Base-by-base conservation (phyloP, 371 early-diverging fungal genomes). In the Mortierella sp. region DNA sequence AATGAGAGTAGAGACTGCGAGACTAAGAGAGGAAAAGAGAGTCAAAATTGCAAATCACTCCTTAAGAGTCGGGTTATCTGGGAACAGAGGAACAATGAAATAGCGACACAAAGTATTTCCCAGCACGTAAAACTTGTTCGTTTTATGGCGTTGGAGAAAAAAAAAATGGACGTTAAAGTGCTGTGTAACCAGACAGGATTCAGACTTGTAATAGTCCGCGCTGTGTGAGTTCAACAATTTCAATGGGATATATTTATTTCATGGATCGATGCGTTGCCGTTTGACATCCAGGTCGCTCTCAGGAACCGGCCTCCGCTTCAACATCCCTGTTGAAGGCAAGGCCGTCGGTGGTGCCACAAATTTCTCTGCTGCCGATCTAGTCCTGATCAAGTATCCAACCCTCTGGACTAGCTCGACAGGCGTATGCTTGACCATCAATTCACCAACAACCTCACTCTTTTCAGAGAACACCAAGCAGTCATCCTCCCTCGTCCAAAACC, bases 401-500 rank as follows among this genome's bases (percentile, higher is more conserved):
- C 72, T 50, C 14, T 21, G 49, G 4, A 61, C 32, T 9, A 66
- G 34, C 17, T 66, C 72, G 0, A 49, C 44, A 3, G 51, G 21
- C 9, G 72, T 53, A 47, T 62, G 57, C 7, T 32, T 56, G 31
- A 34, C 31, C 12, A 56, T 32, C 27, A 73, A 17, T 2, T 39
- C 50, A 3, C 26, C 49, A 11, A 59, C 55, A 24, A 59, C 59
- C 15, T 51, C 64, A 0, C 48, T 55, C 6, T 51, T 52, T 4
- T 19, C 27, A 5, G 64, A 60, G 27, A 60, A 50, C 6, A 68
- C 47, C 19, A 26, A 50, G 31, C 30, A 8, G 43, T 73, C 75
- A 19, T 73, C 75, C 17, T 37, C 46, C 4, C 75, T 43, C 0
- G 64, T 68, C 75, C 75, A 73, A 42, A 73, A 73, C 28, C n/a